Evolutionary conservation across 768 basidiomycete genomes (phyloP), one percentile per base, ranked within the genome.

Genomic region (Auriculariales sp.): DNA sequence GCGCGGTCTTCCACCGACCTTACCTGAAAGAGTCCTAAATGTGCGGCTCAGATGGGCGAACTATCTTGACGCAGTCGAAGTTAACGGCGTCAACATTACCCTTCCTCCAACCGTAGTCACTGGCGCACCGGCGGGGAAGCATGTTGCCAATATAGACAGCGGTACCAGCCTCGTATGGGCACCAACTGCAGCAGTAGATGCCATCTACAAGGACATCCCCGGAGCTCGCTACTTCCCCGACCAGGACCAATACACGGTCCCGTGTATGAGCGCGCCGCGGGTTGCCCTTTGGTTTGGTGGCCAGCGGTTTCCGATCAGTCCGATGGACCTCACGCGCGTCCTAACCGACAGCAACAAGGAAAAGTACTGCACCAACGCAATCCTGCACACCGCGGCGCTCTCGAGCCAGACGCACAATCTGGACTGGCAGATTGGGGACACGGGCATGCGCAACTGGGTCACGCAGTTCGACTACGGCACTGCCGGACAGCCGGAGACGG

Each of bases 201-300:
- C 81, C 19, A 86, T 89, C 53, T 89, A 89, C 56, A 81, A 85
- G 7, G 75, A 82, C 31, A 81, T 88, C 7, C 75, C 72, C 50
- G 84, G 81, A 28, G 84, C 87, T 6, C 69, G 70, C 47, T 87
- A 79, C 62, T 77, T 79, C 55, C 54, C 66, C 6, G 56, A 62
- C 6, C 69, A 67, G 33, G 67, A 76, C 51, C 70, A 75, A 50
- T 89, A 86, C 86, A 71, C 75, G 1, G 62, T 89, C 0, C 86
- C 86, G 2, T 89, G 86, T 58, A 74, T 71, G 3, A 82, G 86
- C 62, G 64, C 77, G 57, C 70, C 89, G 51, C 85, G 81, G 48
- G 57, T 89, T 30, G 74, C 78, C 3, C 70, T 89, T 66, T 77
- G 73, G 52, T 81, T 89, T 57, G 81, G 81, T 42, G 86, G 86